phyloP scores from a whole-genome alignment of 2,329 filamentous ascomycete species.

The Botryosphaeria dothidea region DNA sequence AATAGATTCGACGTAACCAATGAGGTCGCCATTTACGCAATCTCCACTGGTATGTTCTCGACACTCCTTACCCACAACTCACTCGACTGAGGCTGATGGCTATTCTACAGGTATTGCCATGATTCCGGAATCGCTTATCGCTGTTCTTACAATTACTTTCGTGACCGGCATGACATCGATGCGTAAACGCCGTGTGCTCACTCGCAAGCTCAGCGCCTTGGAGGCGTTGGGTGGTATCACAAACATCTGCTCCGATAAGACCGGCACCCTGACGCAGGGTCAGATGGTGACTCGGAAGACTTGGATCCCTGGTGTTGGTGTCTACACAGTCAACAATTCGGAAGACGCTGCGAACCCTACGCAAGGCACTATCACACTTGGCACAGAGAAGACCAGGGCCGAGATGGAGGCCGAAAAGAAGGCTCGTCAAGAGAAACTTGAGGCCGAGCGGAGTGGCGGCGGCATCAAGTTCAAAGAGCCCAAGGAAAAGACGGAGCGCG shows the following conservation, averaged over 20 bases:
- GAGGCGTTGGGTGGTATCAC: conserved; percentile 40
- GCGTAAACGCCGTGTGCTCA: conserved; percentile 37
- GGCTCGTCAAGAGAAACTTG: conserved; percentile 23
- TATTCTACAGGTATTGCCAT: conserved; percentile 31
- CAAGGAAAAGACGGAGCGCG: conserved; percentile 28
- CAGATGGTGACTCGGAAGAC: conserved; percentile 37
- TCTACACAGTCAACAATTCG: conserved; percentile 33
- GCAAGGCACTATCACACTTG: conserved; percentile 29
- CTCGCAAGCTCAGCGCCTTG: conserved; percentile 37
- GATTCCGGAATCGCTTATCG: conserved; percentile 33
- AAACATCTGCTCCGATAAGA: conserved; percentile 56
- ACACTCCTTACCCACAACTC: not conserved
- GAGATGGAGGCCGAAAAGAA: conserved; percentile 30
- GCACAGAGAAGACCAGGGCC: conserved; percentile 24
- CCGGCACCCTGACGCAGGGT: conserved; percentile 41
- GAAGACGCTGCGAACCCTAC: conserved; percentile 35
- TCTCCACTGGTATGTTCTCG: conserved; percentile 29
- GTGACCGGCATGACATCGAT: conserved; percentile 39
- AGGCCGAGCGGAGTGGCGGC: conserved; percentile 27
- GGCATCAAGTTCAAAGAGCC: conserved; percentile 29
- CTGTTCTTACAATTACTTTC: conserved; percentile 41
- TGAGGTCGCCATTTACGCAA: conserved; percentile 40
- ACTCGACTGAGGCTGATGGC: conserved; percentile 10
- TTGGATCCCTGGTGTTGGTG: conserved; percentile 36
- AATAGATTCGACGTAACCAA: conserved; percentile 39